Evolutionary conservation across 345 rosid species (phyloP), one percentile per base, ranked within the genome.

Genomic region (Citrus trifoliata): DNA sequence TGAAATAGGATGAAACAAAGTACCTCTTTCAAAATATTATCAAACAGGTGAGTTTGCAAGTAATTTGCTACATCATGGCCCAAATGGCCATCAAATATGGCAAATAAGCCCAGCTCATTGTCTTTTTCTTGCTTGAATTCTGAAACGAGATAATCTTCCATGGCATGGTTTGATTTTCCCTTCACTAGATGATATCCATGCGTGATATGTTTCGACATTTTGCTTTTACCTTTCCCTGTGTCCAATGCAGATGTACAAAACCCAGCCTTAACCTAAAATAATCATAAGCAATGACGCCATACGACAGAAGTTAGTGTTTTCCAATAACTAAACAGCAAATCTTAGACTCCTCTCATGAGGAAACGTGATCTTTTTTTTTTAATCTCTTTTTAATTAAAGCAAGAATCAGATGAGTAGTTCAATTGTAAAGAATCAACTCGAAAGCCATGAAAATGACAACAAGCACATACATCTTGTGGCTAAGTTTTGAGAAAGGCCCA

Each of bases 81-180:
- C 83, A 87, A 83, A 83, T 94, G 98, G 67, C 98, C 98, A 75
- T 94, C 98, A 48, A 88, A 94, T 82, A 94, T 90, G 2, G 95
- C 98, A 80, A 94, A 94, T 67, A 94, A 81, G 48, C 98, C 98
- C 77, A 94, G 73, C 76, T 94, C 96, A 10, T 82, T 80, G 0
- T 84, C 86, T 6, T 87, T 58, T 5, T 85, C 85, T 77, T 83
- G 85, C 88, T 77, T 90, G 79, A 93, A 88, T 6, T 88, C 87
- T 0, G 95, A 89, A 24, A 94, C 95, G 0, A 88, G 81, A 25
- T 89, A 94, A 76, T 94, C 98, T 77, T 94, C 98, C 98, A 94
- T 92, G 2, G 90, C 83, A 82, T 93, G 98, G 62, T 88, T 84
- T 10, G 98, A 83, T 81, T 94, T 94, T 73, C 98, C 98, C 80